phyloP scores from a whole-genome alignment of 2,329 filamentous ascomycete species.

The Epichloe bromicola region DNA sequence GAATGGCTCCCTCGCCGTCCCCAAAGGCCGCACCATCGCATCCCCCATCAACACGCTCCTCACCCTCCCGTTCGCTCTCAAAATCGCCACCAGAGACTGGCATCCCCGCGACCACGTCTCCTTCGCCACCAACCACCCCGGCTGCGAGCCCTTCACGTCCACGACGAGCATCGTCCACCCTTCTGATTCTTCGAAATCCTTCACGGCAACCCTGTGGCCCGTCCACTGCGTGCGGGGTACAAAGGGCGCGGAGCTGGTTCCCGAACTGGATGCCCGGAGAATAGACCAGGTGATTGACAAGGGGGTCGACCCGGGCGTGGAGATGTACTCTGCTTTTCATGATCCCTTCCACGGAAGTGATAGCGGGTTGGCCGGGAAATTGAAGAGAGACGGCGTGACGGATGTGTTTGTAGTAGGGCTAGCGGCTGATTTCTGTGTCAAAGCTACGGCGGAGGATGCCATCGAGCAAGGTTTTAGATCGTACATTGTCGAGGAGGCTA shows the following conservation, averaged over 20 bases:
- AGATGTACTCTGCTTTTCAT: conserved; percentile 91
- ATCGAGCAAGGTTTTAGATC: conserved; percentile 61
- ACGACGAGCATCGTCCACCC: conserved; percentile 54
- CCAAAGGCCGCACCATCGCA: conserved; percentile 54
- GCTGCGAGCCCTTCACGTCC: conserved; percentile 56
- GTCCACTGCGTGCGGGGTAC: conserved; percentile 74
- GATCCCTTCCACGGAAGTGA: conserved; percentile 59
- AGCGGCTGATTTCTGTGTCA: conserved; percentile 84
- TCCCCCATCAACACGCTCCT: conserved; percentile 64
- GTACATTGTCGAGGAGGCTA: conserved; percentile 67
- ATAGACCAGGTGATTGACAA: conserved; percentile 65
- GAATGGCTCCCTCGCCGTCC: conserved; percentile 78
- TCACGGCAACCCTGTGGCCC: conserved; percentile 70
- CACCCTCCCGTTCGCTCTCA: conserved; percentile 53
- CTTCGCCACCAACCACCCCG: conserved; percentile 67
- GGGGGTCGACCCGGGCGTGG: conserved; percentile 58
- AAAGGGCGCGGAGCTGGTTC: conserved; percentile 57
- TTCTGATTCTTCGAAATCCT: conserved; percentile 44
- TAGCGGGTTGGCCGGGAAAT: conserved; percentile 45
- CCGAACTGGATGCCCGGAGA: conserved; percentile 48
- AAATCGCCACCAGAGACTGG: conserved; percentile 84
- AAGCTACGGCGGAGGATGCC: conserved; percentile 67
- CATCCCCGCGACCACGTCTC: conserved; percentile 77
- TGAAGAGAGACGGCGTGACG: conserved; percentile 49
- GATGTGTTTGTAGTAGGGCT: conserved; percentile 79